phyloP scores from a whole-genome alignment of 169 alveolate species.

The Eimeria necatrix region DNA sequence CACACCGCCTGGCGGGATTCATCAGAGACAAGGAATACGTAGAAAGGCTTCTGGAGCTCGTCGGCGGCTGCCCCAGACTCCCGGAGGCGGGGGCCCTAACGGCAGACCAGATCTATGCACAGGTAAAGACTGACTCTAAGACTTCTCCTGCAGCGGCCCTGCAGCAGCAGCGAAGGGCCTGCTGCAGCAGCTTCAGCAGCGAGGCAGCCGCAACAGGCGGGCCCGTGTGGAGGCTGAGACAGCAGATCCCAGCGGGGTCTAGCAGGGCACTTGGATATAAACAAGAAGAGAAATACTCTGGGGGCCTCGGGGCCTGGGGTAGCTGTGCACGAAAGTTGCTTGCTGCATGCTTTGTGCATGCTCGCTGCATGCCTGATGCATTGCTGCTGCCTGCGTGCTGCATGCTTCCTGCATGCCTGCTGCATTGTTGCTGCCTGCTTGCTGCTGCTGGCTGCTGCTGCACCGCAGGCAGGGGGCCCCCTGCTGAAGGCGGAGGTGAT shows the following conservation, averaged over 20 bases:
- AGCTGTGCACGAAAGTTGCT: no score
- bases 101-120: constrained; percentile 77
- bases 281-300: no score
- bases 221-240: no score
- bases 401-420: background rate
- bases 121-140: constrained; percentile 8
- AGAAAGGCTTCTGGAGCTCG: constrained; percentile 61
- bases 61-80: constrained; percentile 72
- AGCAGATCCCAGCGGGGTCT: no score
- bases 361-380: background rate
- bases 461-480: constrained; percentile 77
- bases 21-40: constrained; percentile 75
- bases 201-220: background rate
- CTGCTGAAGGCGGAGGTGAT: constrained; percentile 79
- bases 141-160: background rate
- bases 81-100: constrained; percentile 80
- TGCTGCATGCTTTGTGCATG: background rate
- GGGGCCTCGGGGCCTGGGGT: no score
- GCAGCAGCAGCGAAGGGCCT: background rate
- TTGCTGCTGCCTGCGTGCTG: background rate
- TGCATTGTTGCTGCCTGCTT: background rate
- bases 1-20: constrained; percentile 50
- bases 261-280: no score
- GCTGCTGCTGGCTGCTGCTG: background rate
- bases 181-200: background rate